These are phyloP conservation scores for Erysimum cheiranthoides DNA, from an alignment of 345 rosid species.

Conservation along the genomic window DNA sequence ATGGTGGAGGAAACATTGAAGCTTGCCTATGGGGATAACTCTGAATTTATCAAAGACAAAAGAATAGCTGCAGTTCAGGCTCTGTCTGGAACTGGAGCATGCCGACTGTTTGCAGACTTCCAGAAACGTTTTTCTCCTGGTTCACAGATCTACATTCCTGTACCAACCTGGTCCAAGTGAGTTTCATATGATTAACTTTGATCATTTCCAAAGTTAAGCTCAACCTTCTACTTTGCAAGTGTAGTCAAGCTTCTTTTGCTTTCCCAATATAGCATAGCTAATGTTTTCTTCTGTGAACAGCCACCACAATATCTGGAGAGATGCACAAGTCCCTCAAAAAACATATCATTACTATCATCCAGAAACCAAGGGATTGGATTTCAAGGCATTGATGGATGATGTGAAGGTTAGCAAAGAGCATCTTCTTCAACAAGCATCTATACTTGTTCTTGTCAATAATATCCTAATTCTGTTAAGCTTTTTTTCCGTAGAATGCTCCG, in stretches of 20 bases:
- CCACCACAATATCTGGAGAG: conserved; percentile 99
- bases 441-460: neutral
- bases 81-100: conserved; percentile 97
- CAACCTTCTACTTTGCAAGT: neutral
- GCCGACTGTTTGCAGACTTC: conserved; percentile 95
- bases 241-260: conserved; percentile 21
- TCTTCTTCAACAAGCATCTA: conserved; percentile 5
- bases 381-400: conserved; percentile 85
- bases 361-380: conserved; percentile 83
- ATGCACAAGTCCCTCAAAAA: conserved; percentile 83
- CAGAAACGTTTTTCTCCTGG: conserved; percentile 86
- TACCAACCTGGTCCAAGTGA: conserved; percentile 97
- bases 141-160: conserved; percentile 89
- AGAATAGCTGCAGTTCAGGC: conserved; percentile 90
- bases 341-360: conserved; percentile 91
- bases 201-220: neutral
- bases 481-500: conserved; percentile 75
- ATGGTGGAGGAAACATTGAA: conserved; percentile 93
- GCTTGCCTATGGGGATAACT: conserved; percentile 89
- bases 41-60: conserved; percentile 79
- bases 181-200: conserved; percentile 37
- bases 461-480: conserved; percentile 2
- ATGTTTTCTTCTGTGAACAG: conserved; percentile 52
- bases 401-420: conserved; percentile 63
- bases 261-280: conserved; percentile 2